Conservation (phyloP, 495 filamentous ascomycete species). For the Penicillium herquei region DNA sequence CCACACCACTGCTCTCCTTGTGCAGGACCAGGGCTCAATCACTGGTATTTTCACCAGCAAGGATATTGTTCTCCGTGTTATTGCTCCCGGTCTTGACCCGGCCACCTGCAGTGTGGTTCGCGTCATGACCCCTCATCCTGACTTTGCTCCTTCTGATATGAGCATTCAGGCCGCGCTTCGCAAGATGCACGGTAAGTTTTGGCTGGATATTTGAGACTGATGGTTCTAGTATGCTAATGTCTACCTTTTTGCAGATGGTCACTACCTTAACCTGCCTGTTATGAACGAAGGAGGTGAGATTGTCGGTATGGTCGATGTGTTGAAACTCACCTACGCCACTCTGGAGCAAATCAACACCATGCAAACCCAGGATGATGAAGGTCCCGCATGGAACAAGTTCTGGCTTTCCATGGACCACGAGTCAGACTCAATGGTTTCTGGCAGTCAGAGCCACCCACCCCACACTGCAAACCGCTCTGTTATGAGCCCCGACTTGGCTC, state of each 20-base stretch:
- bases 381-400: conserved; percentile 99
- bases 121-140: conserved; percentile 98
- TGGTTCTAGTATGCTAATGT: no score
- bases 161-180: conserved; percentile 95
- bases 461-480: conserved; percentile 62
- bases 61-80: conserved; percentile 96
- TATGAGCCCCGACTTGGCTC: conserved; percentile 73
- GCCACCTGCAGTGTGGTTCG: conserved; percentile 94
- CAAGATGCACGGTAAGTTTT: conserved; percentile 86
- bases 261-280: conserved; percentile 95
- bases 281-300: conserved; percentile 98
- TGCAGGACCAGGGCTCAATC: conserved; percentile 95
- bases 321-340: conserved; percentile 97
- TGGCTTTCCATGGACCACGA: conserved; percentile 97
- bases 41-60: conserved; percentile 99
- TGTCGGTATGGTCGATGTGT: conserved; percentile 97
- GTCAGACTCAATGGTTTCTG: conserved; percentile 94
- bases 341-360: conserved; percentile 90
- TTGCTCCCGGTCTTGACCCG: conserved; percentile 93
- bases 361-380: conserved; percentile 80
- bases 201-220: not conserved
- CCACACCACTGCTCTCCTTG: conserved; percentile 92
- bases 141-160: conserved; percentile 98
- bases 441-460: conserved; percentile 68
- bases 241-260: conserved; percentile 66